Evolutionary conservation across 2,329 filamentous ascomycete species (phyloP).

Genomic region (Chaetomium olivaceum): DNA sequence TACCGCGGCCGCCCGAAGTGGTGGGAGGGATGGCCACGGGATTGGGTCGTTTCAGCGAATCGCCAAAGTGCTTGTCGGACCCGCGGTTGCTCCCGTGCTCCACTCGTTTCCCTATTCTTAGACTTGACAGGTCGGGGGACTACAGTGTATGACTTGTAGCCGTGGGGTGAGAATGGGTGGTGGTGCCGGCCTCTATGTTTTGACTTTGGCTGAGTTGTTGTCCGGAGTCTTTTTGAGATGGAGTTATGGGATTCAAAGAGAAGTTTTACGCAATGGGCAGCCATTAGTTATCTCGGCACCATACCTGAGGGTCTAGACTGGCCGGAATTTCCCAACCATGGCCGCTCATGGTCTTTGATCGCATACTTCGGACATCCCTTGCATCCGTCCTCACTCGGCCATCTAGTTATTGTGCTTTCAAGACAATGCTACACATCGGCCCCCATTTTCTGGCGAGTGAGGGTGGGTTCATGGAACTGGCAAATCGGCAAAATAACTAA

Average conservation of each 20-base stretch:
- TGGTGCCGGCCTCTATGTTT: neutral
- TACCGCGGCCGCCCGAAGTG: neutral
- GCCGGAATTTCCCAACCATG: neutral
- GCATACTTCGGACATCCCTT: neutral
- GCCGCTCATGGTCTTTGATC: neutral
- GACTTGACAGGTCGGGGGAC: neutral
- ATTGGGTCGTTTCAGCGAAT: slow-evolving; percentile 23
- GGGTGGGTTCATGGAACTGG: neutral
- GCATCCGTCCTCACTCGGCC: neutral
- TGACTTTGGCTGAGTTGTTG: neutral
- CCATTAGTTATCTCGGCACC: neutral
- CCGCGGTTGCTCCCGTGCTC: slow-evolving; percentile 16
- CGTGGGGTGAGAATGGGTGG: neutral
- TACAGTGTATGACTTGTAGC: neutral
- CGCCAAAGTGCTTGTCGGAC: slow-evolving; percentile 13
- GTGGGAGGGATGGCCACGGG: slow-evolving; percentile 7
- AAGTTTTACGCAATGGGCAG: neutral
- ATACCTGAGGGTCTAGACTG: neutral
- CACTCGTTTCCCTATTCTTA: slow-evolving; percentile 16
- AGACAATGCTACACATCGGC: slow-evolving; percentile 9
- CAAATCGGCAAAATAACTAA: neutral
- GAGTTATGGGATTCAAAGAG: neutral
- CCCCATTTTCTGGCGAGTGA: neutral
- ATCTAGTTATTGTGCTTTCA: neutral
- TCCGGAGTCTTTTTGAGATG: neutral